Percentiles rank a stretch among this genome's conserved stretches.
These are phyloP conservation scores for Venturia effusa DNA, from an alignment of 2,329 filamentous ascomycete genomes.

Conservation along the genomic window DNA sequence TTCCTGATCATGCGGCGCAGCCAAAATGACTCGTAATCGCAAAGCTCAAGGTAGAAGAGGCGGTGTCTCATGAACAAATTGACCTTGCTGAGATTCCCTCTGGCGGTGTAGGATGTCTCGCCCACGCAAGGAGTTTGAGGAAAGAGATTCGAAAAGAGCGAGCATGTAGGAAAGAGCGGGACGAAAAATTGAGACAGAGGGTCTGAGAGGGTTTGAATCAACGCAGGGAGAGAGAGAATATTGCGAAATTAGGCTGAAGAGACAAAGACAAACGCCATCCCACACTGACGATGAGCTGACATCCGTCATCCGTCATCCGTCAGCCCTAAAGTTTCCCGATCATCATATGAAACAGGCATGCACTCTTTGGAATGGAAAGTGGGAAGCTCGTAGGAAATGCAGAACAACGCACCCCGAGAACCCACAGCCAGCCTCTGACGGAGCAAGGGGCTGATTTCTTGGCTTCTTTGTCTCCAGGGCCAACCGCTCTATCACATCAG, in stretches of 20 bases:
- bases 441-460: background rate
- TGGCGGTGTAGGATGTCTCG: background rate
- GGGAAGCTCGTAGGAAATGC: background rate
- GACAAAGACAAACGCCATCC: background rate
- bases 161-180: background rate
- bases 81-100: background rate
- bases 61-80: background rate
- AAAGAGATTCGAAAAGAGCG: background rate
- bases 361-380: background rate
- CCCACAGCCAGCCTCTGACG: background rate
- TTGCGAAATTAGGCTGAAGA: background rate
- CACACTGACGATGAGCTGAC: background rate
- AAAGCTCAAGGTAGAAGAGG: background rate
- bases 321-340: too few relatives aligned
- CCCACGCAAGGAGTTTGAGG: background rate
- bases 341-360: background rate
- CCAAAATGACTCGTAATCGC: background rate
- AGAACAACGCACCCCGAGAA: background rate
- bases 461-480: background rate
- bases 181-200: background rate
- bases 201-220: background rate
- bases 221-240: background rate
- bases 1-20: background rate
- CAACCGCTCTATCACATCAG: background rate
- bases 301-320: background rate